Evolutionary conservation across 1,284 basidiomycete genomes (phyloP), one percentile per base, ranked within the genome.

Genomic region (Ganoderma lucidum): DNA sequence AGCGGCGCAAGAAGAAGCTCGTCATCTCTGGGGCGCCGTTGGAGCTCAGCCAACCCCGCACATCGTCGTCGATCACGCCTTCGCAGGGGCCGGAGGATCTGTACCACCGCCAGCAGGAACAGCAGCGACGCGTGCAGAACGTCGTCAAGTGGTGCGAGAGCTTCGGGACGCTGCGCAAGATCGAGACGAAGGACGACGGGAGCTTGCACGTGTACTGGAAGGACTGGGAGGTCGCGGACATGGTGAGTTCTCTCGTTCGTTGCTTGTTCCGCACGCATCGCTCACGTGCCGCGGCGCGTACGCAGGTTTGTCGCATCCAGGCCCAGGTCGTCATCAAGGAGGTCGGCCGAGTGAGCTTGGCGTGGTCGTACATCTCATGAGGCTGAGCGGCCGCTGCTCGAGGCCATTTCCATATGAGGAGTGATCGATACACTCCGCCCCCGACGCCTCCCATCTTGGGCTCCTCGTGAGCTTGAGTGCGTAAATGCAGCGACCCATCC

Each of bases 121-220:
- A 70, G 65, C 59, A 65, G 68, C 60, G 67, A 62, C 68, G 77
- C 35, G 72, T 75, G 64, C 73, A 76, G 39, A 74, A 72, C 58
- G 72, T 78, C 6, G 64, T 75, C 61, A 68, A 59, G n/a, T 80
- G 78, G 78, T 80, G 78, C 71, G 75, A 78, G 74, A 71, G 70
- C 68, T 77, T 78, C 56, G 78, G 78, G 55, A 66, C 74, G 37
- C 62, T 78, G 59, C 60, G 75, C 28, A 75, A 75, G 64, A 73
- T 79, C 45, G 76, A 79, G 71, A 71, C 73, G 51, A 73, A 74
- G 73, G 71, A 71, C 14, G 77, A 80, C 63, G 77, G 77, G 51
- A 76, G 74, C 51, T 39, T 80, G 63, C 78, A 79, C 53, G 77
- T 80, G 35, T 77, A 76, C 44, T 80, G 78, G 78, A 75, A 75